Evolutionary conservation across 1,139 yeast species (phyloP), one percentile per base, ranked within the genome.

Genomic region (Geotrichum aggregatum): DNA sequence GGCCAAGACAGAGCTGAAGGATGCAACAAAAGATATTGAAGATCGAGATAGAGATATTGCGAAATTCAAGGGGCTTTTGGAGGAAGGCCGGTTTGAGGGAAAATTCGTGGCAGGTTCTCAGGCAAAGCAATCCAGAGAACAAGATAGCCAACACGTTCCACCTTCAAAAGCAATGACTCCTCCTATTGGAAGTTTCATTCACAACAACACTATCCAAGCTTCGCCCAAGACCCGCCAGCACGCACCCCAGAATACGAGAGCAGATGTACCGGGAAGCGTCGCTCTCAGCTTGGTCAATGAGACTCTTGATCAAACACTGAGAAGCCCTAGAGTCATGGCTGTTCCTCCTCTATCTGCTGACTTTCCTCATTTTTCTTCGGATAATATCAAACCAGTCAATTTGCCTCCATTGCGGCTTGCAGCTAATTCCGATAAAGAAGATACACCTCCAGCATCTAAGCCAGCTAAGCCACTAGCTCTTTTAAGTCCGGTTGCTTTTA

Each of bases 1-100:
- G 44, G 75, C 75, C 46, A 75, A 74, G 55, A 65, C 65, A 36
- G 68, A 73, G 56, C 65, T 77, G 28, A 67, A 66, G 54, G 79
- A 76, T 58, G 72, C 73, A 47, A 73, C 72, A 53, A 66, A 66
- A 44, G 74, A 72, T 48, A 67, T 76, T 30, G 66, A 67, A 11
- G 72, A 68, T 38, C 73, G 73, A 57, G 76, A 75, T 57, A 67
- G 62, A 46, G 77, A 75, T 57, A 64, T 70, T 36, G 63, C 57
- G n/a, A 53, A 55, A 47, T 59, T 70, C 42, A 61, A 60, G 41
- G 54, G 53, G 16, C 40, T 47, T 8, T 18, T 50, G 16, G 16
- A 49, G 16, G 53, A 45, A 28, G 50, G 53, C 10, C 22, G 53
- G 13, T 7, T 44, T 13, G 45, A 39, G 14, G 30, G 50, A 6